These are phyloP conservation scores for Hypsizygus ulmarius DNA, from an alignment of 1,284 basidiomycete genomes.

Conservation along the genomic window DNA sequence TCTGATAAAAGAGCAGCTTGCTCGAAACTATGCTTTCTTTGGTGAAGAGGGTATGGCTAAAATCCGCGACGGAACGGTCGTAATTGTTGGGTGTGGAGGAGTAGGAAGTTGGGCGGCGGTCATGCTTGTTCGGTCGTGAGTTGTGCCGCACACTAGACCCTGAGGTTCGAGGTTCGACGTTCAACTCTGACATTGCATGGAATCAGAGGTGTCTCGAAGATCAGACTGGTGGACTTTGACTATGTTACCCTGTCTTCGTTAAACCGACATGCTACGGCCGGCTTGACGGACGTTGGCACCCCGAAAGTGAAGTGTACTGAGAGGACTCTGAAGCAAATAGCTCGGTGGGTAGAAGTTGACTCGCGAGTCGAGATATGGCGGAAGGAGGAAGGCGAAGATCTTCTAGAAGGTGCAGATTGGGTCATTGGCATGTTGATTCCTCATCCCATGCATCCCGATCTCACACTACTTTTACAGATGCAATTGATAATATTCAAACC, in stretches of 20 bases:
- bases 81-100: slow-evolving; percentile 93
- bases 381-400: slow-evolving; percentile 67
- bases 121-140: slow-evolving; percentile 88
- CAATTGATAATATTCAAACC: slow-evolving; percentile 95
- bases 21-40: slow-evolving; percentile 94
- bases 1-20: slow-evolving; percentile 82
- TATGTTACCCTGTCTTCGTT: slow-evolving; percentile 90
- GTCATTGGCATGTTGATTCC: slow-evolving; percentile 60
- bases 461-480: slow-evolving; percentile 52
- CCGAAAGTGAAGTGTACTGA: slow-evolving; percentile 90
- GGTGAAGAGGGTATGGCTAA: slow-evolving; percentile 87
- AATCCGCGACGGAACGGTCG: slow-evolving; percentile 76
- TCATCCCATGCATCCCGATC: background rate
- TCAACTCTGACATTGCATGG: background rate
- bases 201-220: slow-evolving; percentile 65
- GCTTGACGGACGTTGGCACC: slow-evolving; percentile 86
- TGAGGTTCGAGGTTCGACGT: background rate
- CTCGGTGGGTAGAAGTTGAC: slow-evolving; percentile 76
- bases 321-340: slow-evolving; percentile 70
- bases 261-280: slow-evolving; percentile 94
- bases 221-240: slow-evolving; percentile 86
- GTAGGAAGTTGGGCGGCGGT: slow-evolving; percentile 95
- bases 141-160: slow-evolving; percentile 16
- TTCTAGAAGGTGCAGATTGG: slow-evolving; percentile 85
- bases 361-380: slow-evolving; percentile 82